Evolutionary conservation across 2,329 filamentous ascomycete genomes (phyloP), one percentile per base, ranked within the genome.

Genomic region (Fusarium sp.): DNA sequence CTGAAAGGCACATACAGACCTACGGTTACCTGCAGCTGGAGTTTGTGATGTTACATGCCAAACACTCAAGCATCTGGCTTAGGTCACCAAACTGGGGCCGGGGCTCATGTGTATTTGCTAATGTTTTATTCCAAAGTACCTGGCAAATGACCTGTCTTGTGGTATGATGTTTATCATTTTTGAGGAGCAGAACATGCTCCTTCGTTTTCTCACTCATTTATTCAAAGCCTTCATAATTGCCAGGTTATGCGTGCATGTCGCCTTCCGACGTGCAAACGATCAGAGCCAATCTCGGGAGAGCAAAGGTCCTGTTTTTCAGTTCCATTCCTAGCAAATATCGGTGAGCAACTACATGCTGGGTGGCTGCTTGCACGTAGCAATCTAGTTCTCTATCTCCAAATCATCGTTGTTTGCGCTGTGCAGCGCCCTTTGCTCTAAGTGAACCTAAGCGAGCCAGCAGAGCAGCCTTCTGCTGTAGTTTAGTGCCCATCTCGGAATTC

Each of bases 401-500:
- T 46, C 24, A 45, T 44, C 8, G 50, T 72, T 60, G 63, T 60
- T 40, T 57, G 32, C 27, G 24, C 47, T 51, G 49, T 27, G 59
- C 38, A 46, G 62, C 59, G 49, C 34, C 45, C 32, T 47, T 63
- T 30, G 43, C 59, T 29, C 49, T 66, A 30, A 76, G 46, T 45
- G 65, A 61, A 24, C 60, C 60, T 46, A 78, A 57, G 32, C 59
- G 73, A 44, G 53, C 43, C 10, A 76, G 66, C 46, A 78, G 68
- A 8, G 56, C 53, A 10, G 68, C 57, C 45, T 63, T 70, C 49
- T 77, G 69, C 25, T 65, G 59, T 52, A 68, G 54, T 59, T 68
- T 77, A 29, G 65, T 59, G 24, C 66, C 59, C 63, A 58, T 51
- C 44, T 66, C 72, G 57, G 62, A 46, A 47, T 59, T 44, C 27